Base-by-base conservation (phyloP, 768 basidiomycete genomes). In the Suillus discolor region DNA sequence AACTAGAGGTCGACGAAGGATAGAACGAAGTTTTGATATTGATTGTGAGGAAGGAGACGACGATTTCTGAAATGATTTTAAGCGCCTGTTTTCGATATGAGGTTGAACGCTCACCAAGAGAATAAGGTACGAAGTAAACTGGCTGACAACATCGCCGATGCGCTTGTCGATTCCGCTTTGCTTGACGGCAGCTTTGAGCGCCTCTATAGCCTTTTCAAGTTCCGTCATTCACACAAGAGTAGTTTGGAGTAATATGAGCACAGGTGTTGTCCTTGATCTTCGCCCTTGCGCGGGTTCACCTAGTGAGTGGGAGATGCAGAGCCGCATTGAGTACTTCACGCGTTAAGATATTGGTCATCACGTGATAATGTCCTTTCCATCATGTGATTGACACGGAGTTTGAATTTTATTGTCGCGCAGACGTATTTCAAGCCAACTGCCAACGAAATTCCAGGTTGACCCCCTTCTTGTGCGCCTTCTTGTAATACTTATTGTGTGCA, bases 1-100 rank as follows among this genome's bases (percentile, higher is more conserved):
- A 49, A 80, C 66, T 45, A 87, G 70, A 28, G 79, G 77, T 47
- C 75, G 70, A 62, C 85, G 81, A 53, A 88, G 77, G 61, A 82
- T 73, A 5, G 72, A 69, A 6, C 75, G 68, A 55, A 88, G 73
- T 63, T 78, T 81, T 31, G 70, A 71, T n/a, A 80, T 71, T 28
- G 77, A 76, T 62, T 77, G 68, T n/a, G 73, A 51, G 16, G 83
- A 81, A 16, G 79, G 71, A 3, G 76, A 65, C 2, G 80, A 77
- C 1, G 79, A 75, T 61, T 83, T 79, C 84, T 85, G 31, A 5
- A 25, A 54, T 18, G 55, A 47, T 61, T 20, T n/a, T 38, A 13
- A 34, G 62, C 16, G n/a, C 38, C 62, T 45, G n/a, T 13, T 20
- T 44, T 62, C 0, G 34, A n/a, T 23, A 18, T n/a, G 15, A 23